Conservation (phyloP, 1,139 yeast genomes). For the Casaregolazyma lundiana region DNA sequence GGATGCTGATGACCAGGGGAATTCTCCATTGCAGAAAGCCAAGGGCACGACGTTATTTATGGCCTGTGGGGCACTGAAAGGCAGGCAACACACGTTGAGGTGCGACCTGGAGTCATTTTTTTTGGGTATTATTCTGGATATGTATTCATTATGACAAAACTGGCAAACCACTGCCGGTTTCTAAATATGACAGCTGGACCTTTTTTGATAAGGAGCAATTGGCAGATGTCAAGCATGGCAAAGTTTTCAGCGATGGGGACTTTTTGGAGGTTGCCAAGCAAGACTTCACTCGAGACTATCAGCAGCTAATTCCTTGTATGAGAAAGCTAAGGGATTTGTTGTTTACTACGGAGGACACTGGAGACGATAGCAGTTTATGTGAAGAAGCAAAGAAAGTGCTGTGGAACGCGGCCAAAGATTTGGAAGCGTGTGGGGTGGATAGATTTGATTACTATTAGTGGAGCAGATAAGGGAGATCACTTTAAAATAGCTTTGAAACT, state of each 20-base stretch:
- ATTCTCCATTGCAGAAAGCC: too few species aligned
- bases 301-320: not conserved
- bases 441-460: too few species aligned
- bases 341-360: not conserved
- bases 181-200: too few species aligned
- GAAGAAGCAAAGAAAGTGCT: not conserved
- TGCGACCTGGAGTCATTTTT: not conserved
- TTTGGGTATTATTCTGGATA: not conserved
- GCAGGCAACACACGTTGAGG: not conserved
- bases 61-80: not conserved
- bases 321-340: not conserved
- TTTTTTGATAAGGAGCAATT: not conserved
- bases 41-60: not conserved
- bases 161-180: not conserved
- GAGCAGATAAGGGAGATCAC: too few species aligned
- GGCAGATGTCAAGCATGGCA: not conserved
- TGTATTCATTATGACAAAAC: not conserved
- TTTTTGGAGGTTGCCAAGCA: not conserved
- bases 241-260: not conserved
- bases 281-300: not conserved
- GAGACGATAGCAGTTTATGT: not conserved
- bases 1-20: too few species aligned
- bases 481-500: too few species aligned
- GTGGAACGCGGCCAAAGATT: too few species aligned
- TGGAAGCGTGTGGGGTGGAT: too few species aligned